Conservation (phyloP, 768 basidiomycete species). For the Phanerochaete carnosa region DNA sequence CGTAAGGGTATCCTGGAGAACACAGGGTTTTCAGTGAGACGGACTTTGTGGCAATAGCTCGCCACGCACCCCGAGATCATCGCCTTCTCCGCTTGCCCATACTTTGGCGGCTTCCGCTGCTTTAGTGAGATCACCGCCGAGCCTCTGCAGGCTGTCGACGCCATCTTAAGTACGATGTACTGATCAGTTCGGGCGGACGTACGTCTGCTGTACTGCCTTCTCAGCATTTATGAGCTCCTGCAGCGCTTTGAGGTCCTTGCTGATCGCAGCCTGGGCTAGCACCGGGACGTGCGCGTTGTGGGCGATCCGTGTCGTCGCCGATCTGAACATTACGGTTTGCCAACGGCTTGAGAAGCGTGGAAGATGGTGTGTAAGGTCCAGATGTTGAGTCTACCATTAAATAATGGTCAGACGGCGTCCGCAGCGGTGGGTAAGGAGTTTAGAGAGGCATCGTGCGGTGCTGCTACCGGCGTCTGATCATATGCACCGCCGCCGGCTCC, state of each 20-base stretch:
- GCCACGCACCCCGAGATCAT: constrained; percentile 63
- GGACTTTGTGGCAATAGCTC: neutral
- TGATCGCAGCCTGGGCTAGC: constrained; percentile 51
- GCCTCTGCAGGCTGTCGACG: constrained; percentile 43
- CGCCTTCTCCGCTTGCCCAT: constrained; percentile 81
- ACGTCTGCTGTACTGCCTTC: constrained; percentile 79
- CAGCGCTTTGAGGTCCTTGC: constrained; percentile 74
- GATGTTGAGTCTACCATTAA: neutral
- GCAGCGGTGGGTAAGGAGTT: neutral
- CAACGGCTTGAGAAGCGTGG: neutral
- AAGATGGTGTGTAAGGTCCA: neutral
- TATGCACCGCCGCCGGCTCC: neutral
- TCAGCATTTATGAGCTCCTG: constrained; percentile 91
- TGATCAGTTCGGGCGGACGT: constrained; percentile 22
- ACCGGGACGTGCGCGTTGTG: constrained; percentile 84
- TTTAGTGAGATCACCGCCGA: constrained; percentile 62
- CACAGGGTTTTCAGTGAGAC: neutral
- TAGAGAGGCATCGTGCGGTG: neutral
- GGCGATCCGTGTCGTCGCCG: constrained; percentile 77
- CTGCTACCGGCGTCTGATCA: neutral
- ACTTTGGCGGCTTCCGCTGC: constrained; percentile 67
- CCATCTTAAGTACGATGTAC: constrained; percentile 1
- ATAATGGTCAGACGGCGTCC: neutral
- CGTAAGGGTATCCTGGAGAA: constrained; percentile 63
- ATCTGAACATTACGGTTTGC: constrained; percentile 59